Base-by-base conservation (phyloP, 805 yeast genomes). In the Suhomyces canberraensis region DNA sequence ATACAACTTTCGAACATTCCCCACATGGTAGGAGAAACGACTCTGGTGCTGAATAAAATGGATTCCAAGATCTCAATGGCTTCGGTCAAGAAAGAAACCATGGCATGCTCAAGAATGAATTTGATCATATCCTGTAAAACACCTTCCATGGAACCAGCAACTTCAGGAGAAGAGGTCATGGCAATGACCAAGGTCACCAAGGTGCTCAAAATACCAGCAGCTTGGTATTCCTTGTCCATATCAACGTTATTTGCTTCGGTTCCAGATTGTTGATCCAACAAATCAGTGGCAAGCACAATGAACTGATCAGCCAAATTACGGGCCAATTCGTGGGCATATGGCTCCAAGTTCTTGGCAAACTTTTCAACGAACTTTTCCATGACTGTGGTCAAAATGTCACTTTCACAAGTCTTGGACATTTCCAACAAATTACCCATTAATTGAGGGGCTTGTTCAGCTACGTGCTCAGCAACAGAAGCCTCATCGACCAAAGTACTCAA, bases 251-350 rank as follows among this genome's bases (percentile, higher is more conserved):
- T 37, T 27, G 39, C 29, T 20, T 41, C 52, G 3, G 42, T 33
- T 8, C 44, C 42, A 28, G 45, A 30, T 37, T 50, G 52, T 36
- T 46, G 41, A 3, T 61, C 66, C 36, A 61, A 50, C 52, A 66
- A 60, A 35, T 90, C 96, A 32, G 69, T 64, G 2, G 90, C 84
- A 18, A 87, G 56, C 45, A 74, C 70, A 51, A 85, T 47, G 60
- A 90, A 87, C 54, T 91, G 96, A 33, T 78, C 78, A 11, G 81
- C 81, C 48, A 84, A 64, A 52, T 79, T 75, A 3, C 56, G 54
- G 19, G 83, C 75, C 62, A 53, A 66, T 46, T 69, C 66, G 35
- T 54, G 54, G 25, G 95, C 91, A 58, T 86, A 91, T 13, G 98
- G 98, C 38, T 61, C 71, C 42, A 69, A 60, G 45, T 64, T 64